These are phyloP conservation scores for Monilinia fructicola DNA, from an alignment of 2,329 filamentous ascomycete genomes.

Conservation along the genomic window DNA sequence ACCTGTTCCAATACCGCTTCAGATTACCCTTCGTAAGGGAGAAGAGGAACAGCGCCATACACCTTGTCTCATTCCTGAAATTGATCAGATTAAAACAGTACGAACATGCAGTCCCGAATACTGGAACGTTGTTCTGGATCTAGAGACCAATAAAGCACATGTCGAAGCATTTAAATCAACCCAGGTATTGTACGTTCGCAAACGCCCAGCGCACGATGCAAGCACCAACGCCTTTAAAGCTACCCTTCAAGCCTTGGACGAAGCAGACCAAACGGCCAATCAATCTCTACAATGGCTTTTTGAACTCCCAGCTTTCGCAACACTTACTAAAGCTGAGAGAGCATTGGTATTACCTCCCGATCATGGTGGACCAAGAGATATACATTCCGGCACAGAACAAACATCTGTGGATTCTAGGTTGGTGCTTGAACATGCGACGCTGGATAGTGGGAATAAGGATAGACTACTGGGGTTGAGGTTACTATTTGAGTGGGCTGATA, in stretches of 20 bases:
- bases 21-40: constrained; percentile 47
- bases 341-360: constrained; percentile 51
- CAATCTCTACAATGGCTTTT: constrained; percentile 65
- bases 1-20: constrained; percentile 71
- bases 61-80: constrained; percentile 47
- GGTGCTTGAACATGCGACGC: constrained; percentile 52
- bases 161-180: constrained; percentile 57
- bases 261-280: constrained; percentile 49
- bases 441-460: constrained; percentile 52
- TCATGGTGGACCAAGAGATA: constrained; percentile 43
- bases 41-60: constrained; percentile 36
- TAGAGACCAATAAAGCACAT: constrained; percentile 56
- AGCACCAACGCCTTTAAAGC: constrained; percentile 59
- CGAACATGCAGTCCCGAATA: constrained; percentile 56
- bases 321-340: constrained; percentile 57
- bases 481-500: constrained; percentile 67
- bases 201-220: constrained; percentile 56
- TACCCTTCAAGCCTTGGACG: constrained; percentile 62
- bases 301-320: constrained; percentile 53
- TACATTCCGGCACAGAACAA: constrained; percentile 52
- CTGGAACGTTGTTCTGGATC: constrained; percentile 68
- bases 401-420: constrained; percentile 64
- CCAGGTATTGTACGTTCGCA: constrained; percentile 63
- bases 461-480: constrained; percentile 61
- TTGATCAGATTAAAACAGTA: constrained; percentile 49